Evolutionary conservation across 2,329 filamentous ascomycete species (phyloP).

Genomic region (Fusarium continuum): DNA sequence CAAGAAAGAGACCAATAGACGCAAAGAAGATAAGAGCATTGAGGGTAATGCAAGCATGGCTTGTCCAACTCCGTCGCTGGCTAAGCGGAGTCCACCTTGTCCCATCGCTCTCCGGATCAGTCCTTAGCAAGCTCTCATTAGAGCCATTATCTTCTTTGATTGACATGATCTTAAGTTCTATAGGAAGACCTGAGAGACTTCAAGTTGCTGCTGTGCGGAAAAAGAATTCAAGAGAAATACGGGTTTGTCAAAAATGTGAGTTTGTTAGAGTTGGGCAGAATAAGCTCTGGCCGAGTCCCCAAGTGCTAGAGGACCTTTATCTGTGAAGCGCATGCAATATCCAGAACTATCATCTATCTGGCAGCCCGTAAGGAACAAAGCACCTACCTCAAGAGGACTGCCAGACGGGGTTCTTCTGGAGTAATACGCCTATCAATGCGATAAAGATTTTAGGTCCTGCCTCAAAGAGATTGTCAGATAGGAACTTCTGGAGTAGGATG

Average conservation of each 20-base stretch:
- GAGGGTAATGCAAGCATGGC: rapidly evolving
- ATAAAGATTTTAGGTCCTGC: background rate
- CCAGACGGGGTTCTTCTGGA: background rate
- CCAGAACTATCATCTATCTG: background rate
- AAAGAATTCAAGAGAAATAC: no score
- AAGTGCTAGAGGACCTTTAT: background rate
- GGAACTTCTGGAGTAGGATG: background rate
- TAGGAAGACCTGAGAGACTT: rapidly evolving
- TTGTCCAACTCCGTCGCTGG: background rate
- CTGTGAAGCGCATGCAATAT: background rate
- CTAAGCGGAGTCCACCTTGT: background rate
- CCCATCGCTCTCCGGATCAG: background rate
- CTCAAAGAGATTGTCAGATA: background rate
- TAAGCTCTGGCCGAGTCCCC: background rate
- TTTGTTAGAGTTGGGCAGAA: background rate
- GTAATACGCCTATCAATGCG: background rate
- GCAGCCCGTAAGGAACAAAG: no score
- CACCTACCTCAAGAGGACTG: background rate
- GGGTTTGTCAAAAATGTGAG: rapidly evolving
- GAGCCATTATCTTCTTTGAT: background rate
- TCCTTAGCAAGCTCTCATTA: background rate
- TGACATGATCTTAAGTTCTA: background rate
- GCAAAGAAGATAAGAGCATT: background rate
- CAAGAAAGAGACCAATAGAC: background rate
- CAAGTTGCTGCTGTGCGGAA: rapidly evolving